Evolutionary conservation across 768 basidiomycete genomes (phyloP).

Genomic region (Russula griseocarnosa): DNA sequence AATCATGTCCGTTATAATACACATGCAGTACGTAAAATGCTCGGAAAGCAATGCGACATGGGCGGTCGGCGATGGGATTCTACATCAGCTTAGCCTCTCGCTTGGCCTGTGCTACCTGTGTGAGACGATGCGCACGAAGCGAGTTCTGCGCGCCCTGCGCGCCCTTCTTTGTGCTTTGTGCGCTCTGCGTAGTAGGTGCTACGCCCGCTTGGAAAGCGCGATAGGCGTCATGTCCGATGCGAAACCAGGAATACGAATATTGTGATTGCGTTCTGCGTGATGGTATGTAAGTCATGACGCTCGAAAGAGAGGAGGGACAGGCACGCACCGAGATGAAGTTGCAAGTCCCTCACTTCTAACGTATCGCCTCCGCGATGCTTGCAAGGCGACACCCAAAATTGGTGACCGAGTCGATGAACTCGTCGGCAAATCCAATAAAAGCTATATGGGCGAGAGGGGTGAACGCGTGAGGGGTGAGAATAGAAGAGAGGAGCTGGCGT

Average conservation of each 20-base stretch:
- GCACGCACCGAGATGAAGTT: constrained; percentile 79
- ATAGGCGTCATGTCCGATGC: constrained; percentile 87
- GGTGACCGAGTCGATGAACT: constrained; percentile 94
- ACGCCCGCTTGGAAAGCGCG: no score
- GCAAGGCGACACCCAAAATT: constrained; percentile 87
- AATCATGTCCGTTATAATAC: constrained; percentile 15
- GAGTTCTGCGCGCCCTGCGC: constrained; percentile 64
- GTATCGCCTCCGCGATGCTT: constrained; percentile 89
- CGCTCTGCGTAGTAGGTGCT: constrained; percentile 47
- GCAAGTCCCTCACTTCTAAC: constrained; percentile 88
- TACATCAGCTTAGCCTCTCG: constrained; percentile 73
- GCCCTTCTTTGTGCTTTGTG: constrained; percentile 53
- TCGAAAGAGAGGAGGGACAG: background rate
- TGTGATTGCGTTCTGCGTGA: constrained; percentile 84
- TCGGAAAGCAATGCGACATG: constrained; percentile 13
- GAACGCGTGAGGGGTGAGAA: background rate
- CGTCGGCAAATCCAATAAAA: constrained; percentile 89
- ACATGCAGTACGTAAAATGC: constrained; percentile 18
- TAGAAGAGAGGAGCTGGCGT: constrained; percentile 32
- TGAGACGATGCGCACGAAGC: constrained; percentile 65
- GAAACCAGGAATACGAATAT: constrained; percentile 93
- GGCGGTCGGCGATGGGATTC: constrained; percentile 20
- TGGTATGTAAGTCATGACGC: background rate
- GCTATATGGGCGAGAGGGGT: constrained; percentile 40
- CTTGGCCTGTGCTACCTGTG: constrained; percentile 81